These are phyloP conservation scores for Heterobasidion irregulare DNA, from an alignment of 1,284 basidiomycete species.

Conservation along the genomic window DNA sequence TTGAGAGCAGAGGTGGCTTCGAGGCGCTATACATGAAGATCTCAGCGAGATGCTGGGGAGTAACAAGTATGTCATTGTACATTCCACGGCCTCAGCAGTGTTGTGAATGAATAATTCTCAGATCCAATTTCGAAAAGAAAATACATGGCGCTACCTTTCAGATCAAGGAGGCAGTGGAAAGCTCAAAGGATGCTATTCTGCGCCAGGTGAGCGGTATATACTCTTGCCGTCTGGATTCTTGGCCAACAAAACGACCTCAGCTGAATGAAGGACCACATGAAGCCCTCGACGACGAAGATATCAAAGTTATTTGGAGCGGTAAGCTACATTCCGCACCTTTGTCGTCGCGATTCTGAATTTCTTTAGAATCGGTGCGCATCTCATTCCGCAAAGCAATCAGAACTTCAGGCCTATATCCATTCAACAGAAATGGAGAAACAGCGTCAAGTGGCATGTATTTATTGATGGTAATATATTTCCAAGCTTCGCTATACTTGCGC, in stretches of 20 bases:
- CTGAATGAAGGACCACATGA: constrained; percentile 23
- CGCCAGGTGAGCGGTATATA: constrained; percentile 11
- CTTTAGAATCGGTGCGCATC: background rate
- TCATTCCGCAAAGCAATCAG: background rate
- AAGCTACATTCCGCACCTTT: constrained; percentile 3
- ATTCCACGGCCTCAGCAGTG: background rate
- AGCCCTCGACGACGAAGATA: constrained; percentile 22
- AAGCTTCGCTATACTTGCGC: background rate
- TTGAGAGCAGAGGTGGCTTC: constrained; percentile 14
- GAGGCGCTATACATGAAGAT: background rate
- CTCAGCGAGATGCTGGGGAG: constrained; percentile 13
- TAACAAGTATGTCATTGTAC: constrained; percentile 12
- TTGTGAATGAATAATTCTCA: constrained; percentile 2
- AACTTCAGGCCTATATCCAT: too few species aligned
- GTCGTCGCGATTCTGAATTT: background rate
- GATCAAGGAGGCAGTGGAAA: constrained; percentile 16
- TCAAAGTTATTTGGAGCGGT: constrained; percentile 22
- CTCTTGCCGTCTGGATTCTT: background rate
- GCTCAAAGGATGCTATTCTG: constrained; percentile 17
- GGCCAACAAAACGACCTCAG: constrained; percentile 6
- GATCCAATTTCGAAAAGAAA: constrained; percentile 15
- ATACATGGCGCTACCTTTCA: constrained; percentile 14
- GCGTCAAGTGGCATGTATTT: constrained; percentile 4
- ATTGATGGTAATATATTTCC: constrained; percentile 5
- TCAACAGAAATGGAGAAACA: constrained; percentile 9